Evolutionary conservation across 2,329 filamentous ascomycete genomes (phyloP).

Genomic region (Aquanectria penicillioides): DNA sequence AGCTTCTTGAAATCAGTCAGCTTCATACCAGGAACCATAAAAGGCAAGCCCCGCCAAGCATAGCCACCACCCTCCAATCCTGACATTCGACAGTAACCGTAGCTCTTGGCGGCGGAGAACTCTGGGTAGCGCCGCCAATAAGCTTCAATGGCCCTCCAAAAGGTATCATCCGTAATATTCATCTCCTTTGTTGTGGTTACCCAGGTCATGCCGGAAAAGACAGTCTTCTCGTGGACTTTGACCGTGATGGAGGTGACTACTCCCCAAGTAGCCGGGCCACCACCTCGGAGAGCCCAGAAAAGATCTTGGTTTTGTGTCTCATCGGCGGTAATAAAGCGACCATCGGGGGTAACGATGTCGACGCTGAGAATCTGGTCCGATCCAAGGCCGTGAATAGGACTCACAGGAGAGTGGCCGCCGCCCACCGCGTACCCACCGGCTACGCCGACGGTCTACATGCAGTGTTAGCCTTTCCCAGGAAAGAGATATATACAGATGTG

Average conservation of each 20-base stretch:
- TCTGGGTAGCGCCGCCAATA: conserved; percentile 46
- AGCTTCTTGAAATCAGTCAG: conserved; percentile 46
- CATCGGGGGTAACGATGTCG: conserved; percentile 58
- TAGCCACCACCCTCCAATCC: conserved; percentile 30
- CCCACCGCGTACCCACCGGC: conserved; percentile 45
- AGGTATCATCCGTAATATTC: conserved; percentile 43
- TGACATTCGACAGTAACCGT: conserved; percentile 40
- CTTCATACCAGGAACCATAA: conserved; percentile 48
- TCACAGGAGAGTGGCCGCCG: conserved; percentile 61
- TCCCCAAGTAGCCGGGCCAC: conserved; percentile 52
- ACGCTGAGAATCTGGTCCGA: conserved; percentile 62
- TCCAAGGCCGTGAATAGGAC: conserved; percentile 52
- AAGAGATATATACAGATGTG: background rate
- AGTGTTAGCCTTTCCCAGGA: background rate
- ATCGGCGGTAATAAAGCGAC: conserved; percentile 53
- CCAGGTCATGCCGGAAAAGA: conserved; percentile 45
- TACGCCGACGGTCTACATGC: conserved; percentile 39
- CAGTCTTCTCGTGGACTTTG: conserved; percentile 45
- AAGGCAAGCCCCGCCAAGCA: conserved; percentile 44
- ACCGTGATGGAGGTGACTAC: conserved; percentile 52
- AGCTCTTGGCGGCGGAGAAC: conserved; percentile 41
- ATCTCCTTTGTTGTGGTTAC: conserved; percentile 48
- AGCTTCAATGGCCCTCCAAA: conserved; percentile 46
- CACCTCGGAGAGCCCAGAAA: conserved; percentile 61
- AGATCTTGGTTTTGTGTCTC: conserved; percentile 55